A percentile compares a stretch with the other conserved stretches of the same genome.
Conservation (phyloP, 1,284 basidiomycete species). For the Agaricales sp. region DNA sequence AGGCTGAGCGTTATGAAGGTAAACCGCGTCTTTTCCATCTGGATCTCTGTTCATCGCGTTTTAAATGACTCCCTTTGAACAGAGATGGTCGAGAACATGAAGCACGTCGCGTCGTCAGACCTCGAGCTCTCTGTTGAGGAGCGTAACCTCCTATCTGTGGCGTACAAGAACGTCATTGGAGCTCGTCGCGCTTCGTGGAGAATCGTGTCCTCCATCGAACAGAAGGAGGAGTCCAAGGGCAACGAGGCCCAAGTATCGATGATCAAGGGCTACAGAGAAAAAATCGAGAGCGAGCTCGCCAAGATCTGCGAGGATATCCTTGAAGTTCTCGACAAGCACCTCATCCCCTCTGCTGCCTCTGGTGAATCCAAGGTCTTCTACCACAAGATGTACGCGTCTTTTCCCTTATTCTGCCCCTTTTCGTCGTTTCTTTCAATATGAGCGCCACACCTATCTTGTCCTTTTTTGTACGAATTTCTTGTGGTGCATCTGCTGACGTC, state of each 20-base stretch:
- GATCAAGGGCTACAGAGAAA: slow-evolving; percentile 99
- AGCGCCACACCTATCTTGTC: slow-evolving; percentile 3
- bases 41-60: slow-evolving; percentile 6
- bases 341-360: slow-evolving; percentile 95
- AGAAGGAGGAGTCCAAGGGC: slow-evolving; percentile 99
- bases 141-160: slow-evolving; percentile 96
- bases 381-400: slow-evolving; percentile 89
- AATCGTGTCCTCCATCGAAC: slow-evolving; percentile 98
- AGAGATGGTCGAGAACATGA: slow-evolving; percentile 99
- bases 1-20: slow-evolving; percentile 98
- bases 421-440: no score
- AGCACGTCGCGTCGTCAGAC: slow-evolving; percentile 92
- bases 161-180: slow-evolving; percentile 99
- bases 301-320: slow-evolving; percentile 99
- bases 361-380: slow-evolving; percentile 99
- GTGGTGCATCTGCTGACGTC: slow-evolving; percentile 4
- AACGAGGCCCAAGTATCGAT: slow-evolving; percentile 96
- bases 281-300: slow-evolving; percentile 96
- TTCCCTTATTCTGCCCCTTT: not conserved
- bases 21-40: slow-evolving; percentile 20
- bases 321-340: slow-evolving; percentile 97
- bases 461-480: not conserved
- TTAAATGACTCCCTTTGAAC: slow-evolving; percentile 11
- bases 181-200: slow-evolving; percentile 98
- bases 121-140: slow-evolving; percentile 99